Percentiles rank a stretch among this genome's conserved stretches.
Conservation (phyloP, 1,284 basidiomycete species). For the Trichosporon sp. region DNA sequence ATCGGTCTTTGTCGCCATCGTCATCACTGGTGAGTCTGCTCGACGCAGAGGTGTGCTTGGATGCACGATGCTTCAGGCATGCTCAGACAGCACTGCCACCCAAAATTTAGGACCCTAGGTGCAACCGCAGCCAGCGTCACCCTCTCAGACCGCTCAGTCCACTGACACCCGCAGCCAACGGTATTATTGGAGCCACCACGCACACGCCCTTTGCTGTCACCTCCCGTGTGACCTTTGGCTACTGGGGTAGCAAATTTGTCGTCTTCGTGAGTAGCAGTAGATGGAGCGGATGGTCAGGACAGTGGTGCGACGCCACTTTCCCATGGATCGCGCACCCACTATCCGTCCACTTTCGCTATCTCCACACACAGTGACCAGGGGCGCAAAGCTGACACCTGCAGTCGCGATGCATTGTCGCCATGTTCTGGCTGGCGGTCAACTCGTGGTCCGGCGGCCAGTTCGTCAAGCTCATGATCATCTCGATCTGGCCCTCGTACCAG, state of each 20-base stretch:
- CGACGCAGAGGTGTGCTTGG: not conserved
- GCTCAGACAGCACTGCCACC: not conserved
- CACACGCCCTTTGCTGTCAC: conserved; percentile 66
- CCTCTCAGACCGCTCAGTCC: too few relatives aligned
- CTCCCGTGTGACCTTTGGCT: conserved; percentile 69
- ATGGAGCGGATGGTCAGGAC: not conserved
- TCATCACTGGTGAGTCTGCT: conserved; percentile 27
- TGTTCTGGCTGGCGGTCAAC: conserved; percentile 71
- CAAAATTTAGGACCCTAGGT: not conserved
- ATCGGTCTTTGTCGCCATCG: conserved; percentile 28
- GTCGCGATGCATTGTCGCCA: conserved; percentile 64
- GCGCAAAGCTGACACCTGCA: conserved; percentile 43
- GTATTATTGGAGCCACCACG: conserved; percentile 64
- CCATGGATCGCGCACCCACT: not conserved
- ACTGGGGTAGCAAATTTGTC: conserved; percentile 53
- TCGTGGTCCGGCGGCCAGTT: conserved; percentile 49
- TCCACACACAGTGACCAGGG: not conserved
- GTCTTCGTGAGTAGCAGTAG: conserved; percentile 41
- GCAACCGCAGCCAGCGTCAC: not conserved
- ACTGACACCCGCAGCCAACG: conserved; percentile 50
- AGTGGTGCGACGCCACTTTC: not conserved
- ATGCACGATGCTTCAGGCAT: not conserved
- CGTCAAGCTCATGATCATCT: conserved; percentile 59
- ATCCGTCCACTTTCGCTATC: too few relatives aligned
- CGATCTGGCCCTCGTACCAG: conserved; percentile 67